Evolutionary conservation across 768 basidiomycete species (phyloP), one percentile per base, ranked within the genome.

Genomic region (Sporobolomyces phaffii): DNA sequence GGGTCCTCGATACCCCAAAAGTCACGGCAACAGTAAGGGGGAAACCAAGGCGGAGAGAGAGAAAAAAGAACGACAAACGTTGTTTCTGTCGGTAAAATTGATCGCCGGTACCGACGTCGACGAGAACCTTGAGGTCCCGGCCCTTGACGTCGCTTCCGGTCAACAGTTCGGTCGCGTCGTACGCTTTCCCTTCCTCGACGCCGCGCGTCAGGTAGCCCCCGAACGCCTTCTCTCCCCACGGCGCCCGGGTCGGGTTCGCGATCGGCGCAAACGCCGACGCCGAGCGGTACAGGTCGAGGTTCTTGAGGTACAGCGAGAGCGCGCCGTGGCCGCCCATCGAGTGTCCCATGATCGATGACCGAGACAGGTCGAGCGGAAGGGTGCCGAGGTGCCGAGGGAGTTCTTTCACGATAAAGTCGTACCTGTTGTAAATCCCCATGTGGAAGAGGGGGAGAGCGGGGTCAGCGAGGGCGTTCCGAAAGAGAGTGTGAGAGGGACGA

Each of bases 311-410:
- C 43, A 97, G 79, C 20, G 88, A 88, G 31, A 99, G 82, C 17
- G 96, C 91, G 11, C 96, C 96, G 75, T 96, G 92, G 2, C 96
- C 96, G 63, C 90, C 91, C 96, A 98, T 99, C 49, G 89, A 91
- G 78, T 99, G 96, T 14, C 96, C 96, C 75, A 91, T 88, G 74
- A 98, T 87, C 26, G 91, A 91, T 75, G 89, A 86, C 56, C 88
- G 85, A 36, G 80, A 82, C 72, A 87, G 82, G 80, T 98, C 91
- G 72, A 97, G 81, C 2, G 91, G 90, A 53, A 96, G 78, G 1
- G 83, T 84, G 74, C 84, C 82, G 62, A 99, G 81, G 29, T 90
- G 84, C 72, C 83, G 79, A 14, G 94, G 93, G 40, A 99, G 80
- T 80, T 98, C 96, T 48, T 84, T 75, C 15, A 87, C 87, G 71